Evolutionary conservation across 208 protist genomes (phyloP).

Genomic region (Tritrichomonas foetus): DNA sequence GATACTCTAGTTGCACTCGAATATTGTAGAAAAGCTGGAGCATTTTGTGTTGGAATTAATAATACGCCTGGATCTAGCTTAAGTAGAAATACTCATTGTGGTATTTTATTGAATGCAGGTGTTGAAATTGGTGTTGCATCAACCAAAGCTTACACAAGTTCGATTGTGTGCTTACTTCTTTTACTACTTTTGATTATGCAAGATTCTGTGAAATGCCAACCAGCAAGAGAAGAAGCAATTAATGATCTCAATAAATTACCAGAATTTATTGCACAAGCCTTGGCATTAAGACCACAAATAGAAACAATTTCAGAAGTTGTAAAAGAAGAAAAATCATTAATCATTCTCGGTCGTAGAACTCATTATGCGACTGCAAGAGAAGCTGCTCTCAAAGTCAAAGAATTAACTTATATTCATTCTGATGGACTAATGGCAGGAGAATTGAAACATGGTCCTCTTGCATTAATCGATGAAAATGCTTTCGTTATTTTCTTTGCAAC

Average conservation of each 20-base stretch:
- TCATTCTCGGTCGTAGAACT: conserved; percentile 60
- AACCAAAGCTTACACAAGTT: conserved; percentile 61
- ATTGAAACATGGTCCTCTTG: conserved; percentile 47
- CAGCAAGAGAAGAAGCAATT: background rate
- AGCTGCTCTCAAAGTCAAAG: conserved; percentile 50
- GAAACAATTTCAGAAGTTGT: conserved; percentile 56
- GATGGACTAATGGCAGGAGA: conserved; percentile 48
- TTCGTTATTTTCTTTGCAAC: conserved; percentile 8
- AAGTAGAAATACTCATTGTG: conserved; percentile 57
- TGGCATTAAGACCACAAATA: conserved; percentile 39
- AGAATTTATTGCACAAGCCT: background rate
- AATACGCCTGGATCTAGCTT: conserved; percentile 66
- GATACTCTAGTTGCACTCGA: conserved; percentile 58
- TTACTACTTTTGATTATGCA: background rate
- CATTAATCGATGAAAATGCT: background rate
- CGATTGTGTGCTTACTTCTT: background rate
- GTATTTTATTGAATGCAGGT: conserved; percentile 65
- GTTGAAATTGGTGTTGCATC: conserved; percentile 65
- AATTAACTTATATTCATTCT: conserved; percentile 50
- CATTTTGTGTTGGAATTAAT: conserved; percentile 57
- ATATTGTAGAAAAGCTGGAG: conserved; percentile 52
- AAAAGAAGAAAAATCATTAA: conserved; percentile 49
- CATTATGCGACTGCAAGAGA: conserved; percentile 57
- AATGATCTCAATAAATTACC: background rate
- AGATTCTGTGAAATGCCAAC: background rate